These are phyloP conservation scores for Gautieria morchelliformis DNA, from an alignment of 768 basidiomycete genomes.

Conservation along the genomic window DNA sequence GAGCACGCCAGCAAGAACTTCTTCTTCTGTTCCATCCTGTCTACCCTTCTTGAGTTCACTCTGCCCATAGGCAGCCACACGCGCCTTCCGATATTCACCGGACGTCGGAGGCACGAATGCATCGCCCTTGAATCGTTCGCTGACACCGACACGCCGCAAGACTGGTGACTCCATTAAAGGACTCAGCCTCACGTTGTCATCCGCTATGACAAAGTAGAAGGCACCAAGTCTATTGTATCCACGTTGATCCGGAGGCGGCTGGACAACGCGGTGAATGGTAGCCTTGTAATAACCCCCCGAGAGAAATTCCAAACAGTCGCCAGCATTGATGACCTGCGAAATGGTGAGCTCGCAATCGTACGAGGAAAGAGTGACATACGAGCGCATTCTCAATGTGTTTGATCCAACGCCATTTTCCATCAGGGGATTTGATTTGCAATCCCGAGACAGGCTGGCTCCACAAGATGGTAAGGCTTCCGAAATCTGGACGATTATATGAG, in stretches of 20 bases:
- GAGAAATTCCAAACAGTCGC: constrained; percentile 50
- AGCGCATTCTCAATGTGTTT: constrained; percentile 49
- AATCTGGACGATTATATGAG: no score
- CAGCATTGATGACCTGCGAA: constrained; percentile 41
- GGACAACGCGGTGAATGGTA: constrained; percentile 53
- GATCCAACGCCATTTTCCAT: constrained; percentile 49
- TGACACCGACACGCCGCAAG: constrained; percentile 34
- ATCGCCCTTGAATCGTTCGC: constrained; percentile 19
- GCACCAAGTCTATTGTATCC: constrained; percentile 40
- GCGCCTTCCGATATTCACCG: constrained; percentile 41
- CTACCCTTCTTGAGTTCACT: constrained; percentile 27
- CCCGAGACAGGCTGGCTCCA: constrained; percentile 54
- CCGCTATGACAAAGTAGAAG: constrained; percentile 47
- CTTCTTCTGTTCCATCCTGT: constrained; percentile 41
- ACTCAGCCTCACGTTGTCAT: constrained; percentile 38
- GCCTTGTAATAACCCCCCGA: constrained; percentile 51
- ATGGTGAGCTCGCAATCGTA: background rate
- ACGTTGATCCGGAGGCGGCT: constrained; percentile 47
- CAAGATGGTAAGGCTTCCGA: constrained; percentile 46
- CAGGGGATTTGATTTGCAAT: constrained; percentile 44
- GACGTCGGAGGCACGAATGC: constrained; percentile 39
- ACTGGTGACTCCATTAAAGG: constrained; percentile 41
- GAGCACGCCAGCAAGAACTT: constrained; percentile 42
- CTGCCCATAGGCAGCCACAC: constrained; percentile 45
- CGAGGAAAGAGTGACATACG: constrained; percentile 21